Evolutionary conservation across 805 yeast species (phyloP).

Genomic region (Teunomyces kruisii): DNA sequence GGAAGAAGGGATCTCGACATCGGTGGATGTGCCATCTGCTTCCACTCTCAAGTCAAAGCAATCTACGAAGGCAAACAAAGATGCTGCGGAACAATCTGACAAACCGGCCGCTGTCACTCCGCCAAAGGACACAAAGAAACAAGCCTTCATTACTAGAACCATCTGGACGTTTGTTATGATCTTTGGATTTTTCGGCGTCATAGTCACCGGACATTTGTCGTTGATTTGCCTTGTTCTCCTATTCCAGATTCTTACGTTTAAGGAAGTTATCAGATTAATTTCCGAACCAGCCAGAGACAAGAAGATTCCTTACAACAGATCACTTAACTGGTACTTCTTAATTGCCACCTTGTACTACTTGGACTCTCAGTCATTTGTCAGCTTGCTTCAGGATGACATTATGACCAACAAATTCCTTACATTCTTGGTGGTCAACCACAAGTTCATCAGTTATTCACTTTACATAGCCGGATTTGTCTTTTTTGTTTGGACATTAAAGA

Average conservation of each 20-base stretch:
- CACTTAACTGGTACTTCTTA: conserved; percentile 91
- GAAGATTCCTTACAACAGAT: conserved; percentile 76
- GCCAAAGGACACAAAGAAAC: conserved; percentile 67
- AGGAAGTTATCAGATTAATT: conserved; percentile 84
- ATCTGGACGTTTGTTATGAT: conserved; percentile 95
- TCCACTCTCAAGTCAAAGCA: not conserved
- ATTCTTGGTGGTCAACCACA: conserved; percentile 73
- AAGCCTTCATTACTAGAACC: conserved; percentile 82
- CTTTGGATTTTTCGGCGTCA: conserved; percentile 60
- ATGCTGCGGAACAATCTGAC: not conserved
- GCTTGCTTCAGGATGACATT: conserved; percentile 57
- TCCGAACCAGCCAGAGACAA: conserved; percentile 81
- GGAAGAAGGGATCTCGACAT: conserved; percentile 3
- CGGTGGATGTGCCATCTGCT: not conserved
- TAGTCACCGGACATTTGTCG: conserved; percentile 84
- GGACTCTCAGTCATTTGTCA: conserved; percentile 80
- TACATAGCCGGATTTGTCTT: conserved; percentile 86
- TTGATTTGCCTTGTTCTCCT: conserved; percentile 68
- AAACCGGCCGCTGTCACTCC: conserved; percentile 13
- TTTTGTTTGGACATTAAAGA: conserved; percentile 85
- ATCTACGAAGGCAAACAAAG: not conserved
- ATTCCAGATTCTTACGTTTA: conserved; percentile 81
- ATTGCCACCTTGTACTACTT: conserved; percentile 84
- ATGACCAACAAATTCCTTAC: conserved; percentile 53
- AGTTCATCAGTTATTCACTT: conserved; percentile 77